Evolutionary conservation across 1,139 yeast genomes (phyloP).

Genomic region (Debaryomycetaceae sp.): DNA sequence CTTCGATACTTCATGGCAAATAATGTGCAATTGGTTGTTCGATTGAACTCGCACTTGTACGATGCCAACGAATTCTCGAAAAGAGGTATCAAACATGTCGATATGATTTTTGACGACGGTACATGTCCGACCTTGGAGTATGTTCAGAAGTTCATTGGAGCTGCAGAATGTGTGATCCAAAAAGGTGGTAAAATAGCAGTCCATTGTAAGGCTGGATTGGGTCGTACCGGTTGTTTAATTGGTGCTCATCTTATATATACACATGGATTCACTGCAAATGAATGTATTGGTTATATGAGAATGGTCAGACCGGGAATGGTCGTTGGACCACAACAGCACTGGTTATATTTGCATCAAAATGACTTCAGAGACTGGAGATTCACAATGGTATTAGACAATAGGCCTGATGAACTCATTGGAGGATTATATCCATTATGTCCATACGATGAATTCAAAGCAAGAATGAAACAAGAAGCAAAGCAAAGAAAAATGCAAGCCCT

Average conservation of each 20-base stretch:
- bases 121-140: slow-evolving; percentile 94
- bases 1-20: slow-evolving; percentile 67
- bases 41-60: slow-evolving; percentile 88
- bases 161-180: slow-evolving; percentile 81
- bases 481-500: slow-evolving; percentile 38
- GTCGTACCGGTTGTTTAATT: slow-evolving; percentile 94
- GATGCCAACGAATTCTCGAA: slow-evolving; percentile 80
- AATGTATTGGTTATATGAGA: slow-evolving; percentile 94
- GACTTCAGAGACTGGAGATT: slow-evolving; percentile 95
- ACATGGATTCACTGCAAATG: slow-evolving; percentile 95
- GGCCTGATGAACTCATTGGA: slow-evolving; percentile 70
- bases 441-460: slow-evolving; percentile 49
- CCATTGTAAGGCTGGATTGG: slow-evolving; percentile 97
- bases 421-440: slow-evolving; percentile 73
- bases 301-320: slow-evolving; percentile 98
- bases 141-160: slow-evolving; percentile 90
- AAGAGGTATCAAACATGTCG: slow-evolving; percentile 83
- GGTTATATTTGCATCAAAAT: slow-evolving; percentile 94
- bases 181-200: slow-evolving; percentile 94
- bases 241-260: slow-evolving; percentile 96
- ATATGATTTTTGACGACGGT: slow-evolving; percentile 96
- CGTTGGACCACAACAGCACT: slow-evolving; percentile 98
- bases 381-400: slow-evolving; percentile 78
- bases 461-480: slow-evolving; percentile 46
- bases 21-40: slow-evolving; percentile 83